Conservation (phyloP, 441 rosid species). For the Francoa sonchifolia region DNA sequence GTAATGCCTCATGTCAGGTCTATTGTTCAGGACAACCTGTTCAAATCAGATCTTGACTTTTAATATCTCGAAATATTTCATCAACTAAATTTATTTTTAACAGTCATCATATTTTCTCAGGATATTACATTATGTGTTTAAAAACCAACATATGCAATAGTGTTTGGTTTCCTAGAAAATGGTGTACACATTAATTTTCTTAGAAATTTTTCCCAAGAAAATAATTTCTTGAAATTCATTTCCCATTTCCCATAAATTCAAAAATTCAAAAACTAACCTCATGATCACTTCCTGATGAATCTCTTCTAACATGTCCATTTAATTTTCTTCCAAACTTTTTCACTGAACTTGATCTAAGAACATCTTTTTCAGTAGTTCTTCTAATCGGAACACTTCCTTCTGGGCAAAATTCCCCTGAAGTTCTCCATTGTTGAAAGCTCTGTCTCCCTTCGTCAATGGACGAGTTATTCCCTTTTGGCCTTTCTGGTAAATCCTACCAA, state of each 20-base stretch:
- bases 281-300: conserved; percentile 65
- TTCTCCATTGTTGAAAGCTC: conserved; percentile 61
- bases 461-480: conserved; percentile 38
- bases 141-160: too few species aligned
- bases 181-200: background rate
- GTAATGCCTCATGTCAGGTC: too few species aligned
- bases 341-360: conserved; percentile 62
- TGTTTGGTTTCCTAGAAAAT: background rate
- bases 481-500: conserved; percentile 60
- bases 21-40: too few species aligned
- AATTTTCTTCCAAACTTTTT: conserved; percentile 56
- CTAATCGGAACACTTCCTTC: conserved; percentile 83
- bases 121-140: too few species aligned
- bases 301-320: conserved; percentile 59
- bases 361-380: conserved; percentile 66
- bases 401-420: conserved; percentile 67
- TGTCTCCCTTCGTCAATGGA: conserved; percentile 19
- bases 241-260: conserved; percentile 20
- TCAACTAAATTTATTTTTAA: too few species aligned
- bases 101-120: too few species aligned
- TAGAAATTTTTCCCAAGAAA: background rate
- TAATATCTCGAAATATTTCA: too few species aligned
- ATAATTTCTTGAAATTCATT: conserved; percentile 12
- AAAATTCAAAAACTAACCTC: conserved; percentile 39
- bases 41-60: too few species aligned